A percentile compares a stretch with the other conserved stretches of the same genome.
Conservation (phyloP, 2,329 filamentous ascomycete genomes). For the Diplocarpon rosae region DNA sequence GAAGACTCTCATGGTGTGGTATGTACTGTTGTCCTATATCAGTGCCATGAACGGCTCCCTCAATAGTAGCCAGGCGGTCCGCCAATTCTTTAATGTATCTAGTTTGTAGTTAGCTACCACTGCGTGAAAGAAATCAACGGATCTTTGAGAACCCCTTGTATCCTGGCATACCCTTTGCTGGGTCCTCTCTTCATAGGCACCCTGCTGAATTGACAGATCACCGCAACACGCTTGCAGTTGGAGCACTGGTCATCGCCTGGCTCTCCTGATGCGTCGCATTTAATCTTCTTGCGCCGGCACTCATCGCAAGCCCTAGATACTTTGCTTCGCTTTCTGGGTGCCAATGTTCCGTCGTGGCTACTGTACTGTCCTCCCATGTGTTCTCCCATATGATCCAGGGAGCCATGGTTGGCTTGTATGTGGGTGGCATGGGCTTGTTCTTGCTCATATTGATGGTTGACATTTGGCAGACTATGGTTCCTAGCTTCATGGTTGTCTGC, state of each 20-base stretch:
- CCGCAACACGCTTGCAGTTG: constrained; percentile 67
- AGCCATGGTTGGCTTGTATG: constrained; percentile 15
- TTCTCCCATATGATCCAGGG: constrained; percentile 14
- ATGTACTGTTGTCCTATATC: constrained; percentile 32
- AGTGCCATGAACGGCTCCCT: constrained; percentile 60
- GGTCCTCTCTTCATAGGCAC: constrained; percentile 82
- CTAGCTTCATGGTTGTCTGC: constrained; percentile 28
- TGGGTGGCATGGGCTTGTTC: constrained; percentile 21
- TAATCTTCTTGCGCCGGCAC: constrained; percentile 80
- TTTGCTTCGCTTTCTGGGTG: constrained; percentile 67
- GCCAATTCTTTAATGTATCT: constrained; percentile 89
- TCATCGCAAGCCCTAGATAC: constrained; percentile 85
- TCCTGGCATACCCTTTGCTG: constrained; percentile 62
- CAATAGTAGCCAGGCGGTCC: constrained; percentile 71
- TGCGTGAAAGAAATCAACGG: background rate
- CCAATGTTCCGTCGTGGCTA: constrained; percentile 33
- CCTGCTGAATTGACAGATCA: constrained; percentile 73
- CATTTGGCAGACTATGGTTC: constrained; percentile 26
- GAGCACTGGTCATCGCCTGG: constrained; percentile 64
- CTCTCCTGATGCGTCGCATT: constrained; percentile 74
- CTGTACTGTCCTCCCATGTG: constrained; percentile 35
- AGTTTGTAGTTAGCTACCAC: constrained; percentile 2
- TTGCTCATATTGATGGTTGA: constrained; percentile 27
- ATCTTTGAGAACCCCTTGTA: background rate
- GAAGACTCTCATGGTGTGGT: constrained; percentile 29